Percentiles rank a stretch among this genome's conserved stretches.
Evolutionary conservation across 2,329 filamentous ascomycete genomes (phyloP).

Genomic region (Arachnopeziza araneosa): DNA sequence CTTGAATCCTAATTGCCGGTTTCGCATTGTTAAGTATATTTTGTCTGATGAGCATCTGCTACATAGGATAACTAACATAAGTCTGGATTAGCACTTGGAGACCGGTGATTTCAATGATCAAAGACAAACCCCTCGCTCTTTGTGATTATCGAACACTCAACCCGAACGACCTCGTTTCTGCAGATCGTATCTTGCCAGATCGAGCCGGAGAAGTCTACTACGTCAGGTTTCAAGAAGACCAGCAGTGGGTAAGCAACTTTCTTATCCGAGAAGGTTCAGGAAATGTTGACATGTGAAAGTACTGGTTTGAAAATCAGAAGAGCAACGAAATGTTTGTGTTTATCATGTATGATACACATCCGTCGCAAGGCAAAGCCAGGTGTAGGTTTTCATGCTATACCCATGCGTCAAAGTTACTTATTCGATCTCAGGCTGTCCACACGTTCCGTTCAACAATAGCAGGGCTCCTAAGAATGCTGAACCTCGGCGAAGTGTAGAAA

Average conservation of each 20-base stretch:
- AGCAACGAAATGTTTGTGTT: conserved; percentile 20
- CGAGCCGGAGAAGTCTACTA: conserved; percentile 25
- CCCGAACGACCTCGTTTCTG: conserved; percentile 19
- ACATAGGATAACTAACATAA: not conserved
- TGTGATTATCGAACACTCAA: conserved; percentile 22
- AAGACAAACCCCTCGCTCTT: conserved; percentile 20
- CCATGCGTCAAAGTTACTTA: not conserved
- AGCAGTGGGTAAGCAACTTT: no score
- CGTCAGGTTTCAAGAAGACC: no score
- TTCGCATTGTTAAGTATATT: conserved; percentile 21
- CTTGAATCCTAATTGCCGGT: conserved; percentile 16
- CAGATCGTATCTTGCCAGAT: conserved; percentile 22
- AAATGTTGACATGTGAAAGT: no score
- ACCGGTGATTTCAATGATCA: conserved; percentile 17
- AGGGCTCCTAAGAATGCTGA: conserved; percentile 4
- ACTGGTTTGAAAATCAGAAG: conserved; percentile 23
- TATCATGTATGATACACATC: conserved; percentile 24
- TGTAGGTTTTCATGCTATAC: conserved; percentile 10
- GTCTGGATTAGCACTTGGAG: conserved; percentile 23
- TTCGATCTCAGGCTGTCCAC: conserved; percentile 14
- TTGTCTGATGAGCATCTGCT: no score
- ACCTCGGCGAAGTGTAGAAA: conserved; percentile 14
- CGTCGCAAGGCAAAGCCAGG: no score
- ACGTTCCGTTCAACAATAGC: conserved; percentile 18
- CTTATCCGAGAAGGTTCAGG: no score